These are phyloP conservation scores for Botryotinia narcissicola DNA, from an alignment of 2,329 filamentous ascomycete genomes.

Conservation along the genomic window DNA sequence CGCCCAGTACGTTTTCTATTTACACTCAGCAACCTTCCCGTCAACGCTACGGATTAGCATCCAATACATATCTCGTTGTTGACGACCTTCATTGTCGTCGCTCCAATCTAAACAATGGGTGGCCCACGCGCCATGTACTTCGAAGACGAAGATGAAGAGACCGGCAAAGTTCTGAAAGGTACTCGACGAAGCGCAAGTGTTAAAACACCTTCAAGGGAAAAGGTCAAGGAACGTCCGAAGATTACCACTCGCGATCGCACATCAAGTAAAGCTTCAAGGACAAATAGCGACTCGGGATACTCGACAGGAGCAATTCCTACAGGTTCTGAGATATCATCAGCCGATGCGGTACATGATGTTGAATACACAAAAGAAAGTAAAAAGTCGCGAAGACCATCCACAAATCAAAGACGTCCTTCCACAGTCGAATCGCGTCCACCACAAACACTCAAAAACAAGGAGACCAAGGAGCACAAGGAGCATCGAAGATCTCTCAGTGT, in stretches of 20 bases:
- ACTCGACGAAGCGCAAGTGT: slow-evolving; percentile 31
- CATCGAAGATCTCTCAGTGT: slow-evolving; percentile 15
- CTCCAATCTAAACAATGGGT: slow-evolving; percentile 21
- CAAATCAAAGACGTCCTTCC: slow-evolving; percentile 2
- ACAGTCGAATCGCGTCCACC: slow-evolving; percentile 14
- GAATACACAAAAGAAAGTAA: slow-evolving; percentile 10
- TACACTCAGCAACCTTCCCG: background rate
- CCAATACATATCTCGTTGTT: slow-evolving; percentile 7
- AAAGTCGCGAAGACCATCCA: slow-evolving; percentile 13
- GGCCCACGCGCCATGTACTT: slow-evolving; percentile 32
- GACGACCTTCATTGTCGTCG: slow-evolving; percentile 17
- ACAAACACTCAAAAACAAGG: slow-evolving; percentile 5
- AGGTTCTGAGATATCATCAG: slow-evolving; percentile 17
- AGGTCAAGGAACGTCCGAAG: slow-evolving; percentile 20
- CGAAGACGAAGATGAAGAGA: slow-evolving; percentile 33
- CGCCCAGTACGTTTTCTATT: background rate
- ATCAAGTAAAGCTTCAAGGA: slow-evolving; percentile 16
- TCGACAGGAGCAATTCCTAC: slow-evolving; percentile 16
- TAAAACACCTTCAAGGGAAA: slow-evolving; percentile 23
- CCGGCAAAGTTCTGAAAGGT: slow-evolving; percentile 27
- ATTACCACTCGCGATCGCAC: slow-evolving; percentile 16
- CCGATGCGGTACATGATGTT: slow-evolving; percentile 1
- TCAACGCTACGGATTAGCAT: background rate
- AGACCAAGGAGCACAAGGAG: slow-evolving; percentile 14
- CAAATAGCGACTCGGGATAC: slow-evolving; percentile 22